A percentile compares a stretch with the other conserved stretches of the same genome.
Conservation (phyloP, 2,329 filamentous ascomycete species). For the Tolypocladium pustulatum region DNA sequence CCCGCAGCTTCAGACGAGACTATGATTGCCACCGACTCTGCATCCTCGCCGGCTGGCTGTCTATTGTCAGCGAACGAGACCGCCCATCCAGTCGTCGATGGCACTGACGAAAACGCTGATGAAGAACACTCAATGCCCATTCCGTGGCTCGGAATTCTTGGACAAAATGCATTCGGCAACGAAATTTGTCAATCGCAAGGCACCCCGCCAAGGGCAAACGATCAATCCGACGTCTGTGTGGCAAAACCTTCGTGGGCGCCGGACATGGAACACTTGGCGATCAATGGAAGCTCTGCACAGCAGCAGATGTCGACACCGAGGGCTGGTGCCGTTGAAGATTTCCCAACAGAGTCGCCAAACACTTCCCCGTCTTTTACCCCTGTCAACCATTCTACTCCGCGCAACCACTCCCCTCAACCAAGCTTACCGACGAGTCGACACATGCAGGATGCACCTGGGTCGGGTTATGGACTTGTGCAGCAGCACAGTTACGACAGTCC, state of each 20-base stretch:
- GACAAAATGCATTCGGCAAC: neutral
- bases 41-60: neutral
- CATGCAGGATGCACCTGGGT: neutral
- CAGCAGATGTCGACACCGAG: neutral
- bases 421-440: neutral
- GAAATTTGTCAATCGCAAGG: neutral
- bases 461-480: neutral
- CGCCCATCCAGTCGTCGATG: neutral
- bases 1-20: neutral
- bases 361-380: conserved; percentile 14
- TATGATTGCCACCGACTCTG: conserved; percentile 1
- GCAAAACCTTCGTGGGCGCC: neutral
- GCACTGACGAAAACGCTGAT: too few species aligned
- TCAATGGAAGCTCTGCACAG: neutral
- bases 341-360: neutral
- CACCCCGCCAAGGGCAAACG: neutral
- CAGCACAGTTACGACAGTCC: conserved; percentile 19
- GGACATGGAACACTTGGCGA: neutral
- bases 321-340: neutral
- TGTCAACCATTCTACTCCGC: conserved; percentile 3
- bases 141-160: neutral
- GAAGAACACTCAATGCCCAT: neutral
- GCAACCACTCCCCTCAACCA: neutral
- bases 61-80: neutral
- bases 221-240: neutral